Evolutionary conservation across 352 stramenopile genomes (phyloP).

Genomic region (Hyaloperonospora arabidopsidis): DNA sequence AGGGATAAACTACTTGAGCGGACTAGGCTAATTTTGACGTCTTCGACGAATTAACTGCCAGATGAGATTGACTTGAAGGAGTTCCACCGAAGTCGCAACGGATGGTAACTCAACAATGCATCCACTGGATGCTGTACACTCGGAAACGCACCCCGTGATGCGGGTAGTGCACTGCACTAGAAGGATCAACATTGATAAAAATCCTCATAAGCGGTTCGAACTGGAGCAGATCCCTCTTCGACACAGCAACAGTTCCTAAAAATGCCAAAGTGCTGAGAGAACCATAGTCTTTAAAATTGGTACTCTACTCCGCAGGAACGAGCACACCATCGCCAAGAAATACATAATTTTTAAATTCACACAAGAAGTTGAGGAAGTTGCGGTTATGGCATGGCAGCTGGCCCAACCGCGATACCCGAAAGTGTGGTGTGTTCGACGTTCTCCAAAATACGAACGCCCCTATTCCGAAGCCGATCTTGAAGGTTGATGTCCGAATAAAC

Average conservation of each 20-base stretch:
- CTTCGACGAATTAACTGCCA: constrained; percentile 6
- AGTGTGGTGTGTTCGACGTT: background rate
- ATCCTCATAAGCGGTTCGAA: background rate
- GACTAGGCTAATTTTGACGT: background rate
- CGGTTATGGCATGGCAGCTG: background rate
- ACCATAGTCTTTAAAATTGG: background rate
- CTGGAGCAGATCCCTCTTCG: background rate
- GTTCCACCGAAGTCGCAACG: background rate
- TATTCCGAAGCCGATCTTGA: background rate
- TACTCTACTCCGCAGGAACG: background rate
- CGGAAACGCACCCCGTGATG: background rate
- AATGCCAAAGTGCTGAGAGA: background rate
- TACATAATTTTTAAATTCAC: background rate
- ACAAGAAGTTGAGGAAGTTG: background rate
- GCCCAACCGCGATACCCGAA: background rate
- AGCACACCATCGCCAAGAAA: background rate
- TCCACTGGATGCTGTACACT: background rate
- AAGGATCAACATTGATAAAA: background rate
- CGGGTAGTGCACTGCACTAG: background rate
- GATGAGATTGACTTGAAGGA: constrained; percentile 11
- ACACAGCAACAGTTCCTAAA: background rate
- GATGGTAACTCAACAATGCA: background rate
- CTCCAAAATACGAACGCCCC: background rate
- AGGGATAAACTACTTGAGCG: constrained; percentile 6
- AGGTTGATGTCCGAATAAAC: background rate